Conservation (phyloP, 2,329 filamentous ascomycete genomes). For the Whalleya microplaca region DNA sequence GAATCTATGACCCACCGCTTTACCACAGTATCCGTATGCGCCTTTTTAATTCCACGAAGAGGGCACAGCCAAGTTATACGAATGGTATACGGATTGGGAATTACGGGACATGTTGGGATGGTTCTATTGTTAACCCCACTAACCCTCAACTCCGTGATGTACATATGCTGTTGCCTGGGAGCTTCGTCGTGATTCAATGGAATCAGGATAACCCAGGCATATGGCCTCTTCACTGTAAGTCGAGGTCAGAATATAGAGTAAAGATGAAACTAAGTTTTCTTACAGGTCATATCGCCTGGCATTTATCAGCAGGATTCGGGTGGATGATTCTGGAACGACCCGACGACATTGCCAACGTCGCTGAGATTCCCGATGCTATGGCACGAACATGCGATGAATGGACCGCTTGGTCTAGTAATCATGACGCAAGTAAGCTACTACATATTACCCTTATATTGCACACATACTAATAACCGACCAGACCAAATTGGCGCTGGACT, state of each 20-base stretch:
- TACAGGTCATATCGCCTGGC: slow-evolving; percentile 39
- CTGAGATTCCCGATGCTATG: slow-evolving; percentile 16
- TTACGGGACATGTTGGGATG: slow-evolving; percentile 29
- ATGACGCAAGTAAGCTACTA: slow-evolving; percentile 9
- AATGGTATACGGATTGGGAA: slow-evolving; percentile 4
- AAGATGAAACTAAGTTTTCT: background rate
- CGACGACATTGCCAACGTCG: slow-evolving; percentile 27
- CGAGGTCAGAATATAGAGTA: background rate
- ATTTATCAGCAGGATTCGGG: slow-evolving; percentile 41
- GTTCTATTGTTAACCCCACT: slow-evolving; percentile 28
- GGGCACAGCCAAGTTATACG: too few species aligned
- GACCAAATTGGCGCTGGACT: slow-evolving; percentile 9
- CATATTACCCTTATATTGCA: too few species aligned
- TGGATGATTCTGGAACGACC: slow-evolving; percentile 42
- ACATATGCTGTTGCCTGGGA: slow-evolving; percentile 37
- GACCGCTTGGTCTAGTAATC: slow-evolving; percentile 15
- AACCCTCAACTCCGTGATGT: slow-evolving; percentile 46
- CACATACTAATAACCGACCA: too few species aligned
- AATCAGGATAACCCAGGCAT: slow-evolving; percentile 41
- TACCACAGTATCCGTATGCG: background rate
- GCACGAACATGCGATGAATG: slow-evolving; percentile 20
- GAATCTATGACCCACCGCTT: background rate
- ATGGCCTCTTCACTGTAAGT: slow-evolving; percentile 38
- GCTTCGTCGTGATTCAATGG: slow-evolving; percentile 41
- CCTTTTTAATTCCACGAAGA: background rate